Conservation (phyloP, 2,329 filamentous ascomycete species). For the Penicillium italicum region DNA sequence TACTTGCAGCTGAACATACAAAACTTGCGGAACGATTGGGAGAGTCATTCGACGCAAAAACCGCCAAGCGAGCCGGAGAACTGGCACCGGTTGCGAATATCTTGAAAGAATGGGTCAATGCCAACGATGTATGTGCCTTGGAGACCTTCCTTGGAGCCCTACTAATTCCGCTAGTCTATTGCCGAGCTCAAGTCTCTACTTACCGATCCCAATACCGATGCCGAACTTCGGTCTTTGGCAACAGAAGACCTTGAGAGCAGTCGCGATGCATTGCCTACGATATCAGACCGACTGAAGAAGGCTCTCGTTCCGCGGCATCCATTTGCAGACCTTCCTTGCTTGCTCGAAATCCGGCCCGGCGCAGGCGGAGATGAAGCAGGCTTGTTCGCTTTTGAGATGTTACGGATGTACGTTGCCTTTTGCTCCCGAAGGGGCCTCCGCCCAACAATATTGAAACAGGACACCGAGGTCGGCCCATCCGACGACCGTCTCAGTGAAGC, state of each 20-base stretch:
- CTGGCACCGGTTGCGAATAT: slow-evolving; percentile 51
- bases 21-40: slow-evolving; percentile 51
- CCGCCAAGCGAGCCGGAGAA: slow-evolving; percentile 58
- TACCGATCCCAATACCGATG: slow-evolving; percentile 60
- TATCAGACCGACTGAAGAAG: slow-evolving; percentile 67
- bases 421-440: slow-evolving; percentile 67
- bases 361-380: slow-evolving; percentile 88
- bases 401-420: slow-evolving; percentile 84
- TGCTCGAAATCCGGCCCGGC: slow-evolving; percentile 87
- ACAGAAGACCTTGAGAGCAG: slow-evolving; percentile 69
- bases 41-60: slow-evolving; percentile 53
- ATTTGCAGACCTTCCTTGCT: slow-evolving; percentile 83
- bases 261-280: slow-evolving; percentile 55
- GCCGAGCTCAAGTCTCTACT: slow-evolving; percentile 73
- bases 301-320: slow-evolving; percentile 83
- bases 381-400: slow-evolving; percentile 80
- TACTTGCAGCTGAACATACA: slow-evolving; percentile 54
- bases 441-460: slow-evolving; percentile 71
- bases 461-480: slow-evolving; percentile 63
- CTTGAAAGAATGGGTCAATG: slow-evolving; percentile 56
- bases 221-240: slow-evolving; percentile 58
- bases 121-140: slow-evolving; percentile 49
- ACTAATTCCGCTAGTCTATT: slow-evolving; percentile 44
- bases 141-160: background rate
- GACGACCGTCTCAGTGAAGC: slow-evolving; percentile 78